Evolutionary conservation across 2,329 filamentous ascomycete genomes (phyloP).

Genomic region (Sporothrix sp.): DNA sequence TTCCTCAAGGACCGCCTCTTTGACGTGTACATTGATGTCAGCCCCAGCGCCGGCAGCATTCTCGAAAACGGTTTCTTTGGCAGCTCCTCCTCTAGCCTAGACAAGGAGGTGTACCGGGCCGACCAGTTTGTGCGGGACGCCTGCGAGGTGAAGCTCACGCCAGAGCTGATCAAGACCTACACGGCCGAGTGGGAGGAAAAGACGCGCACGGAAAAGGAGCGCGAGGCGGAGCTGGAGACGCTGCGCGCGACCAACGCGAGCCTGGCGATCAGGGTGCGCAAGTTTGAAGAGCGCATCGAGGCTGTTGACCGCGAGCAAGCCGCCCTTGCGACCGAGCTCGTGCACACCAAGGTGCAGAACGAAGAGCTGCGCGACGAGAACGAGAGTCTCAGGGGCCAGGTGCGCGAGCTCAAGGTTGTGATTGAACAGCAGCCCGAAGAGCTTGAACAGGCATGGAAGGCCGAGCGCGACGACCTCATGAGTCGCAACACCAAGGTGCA

Average conservation of each 20-base stretch:
- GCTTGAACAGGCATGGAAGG: constrained; percentile 69
- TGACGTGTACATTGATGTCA: constrained; percentile 92
- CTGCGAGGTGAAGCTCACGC: constrained; percentile 75
- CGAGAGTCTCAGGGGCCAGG: constrained; percentile 75
- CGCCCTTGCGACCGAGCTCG: constrained; percentile 79
- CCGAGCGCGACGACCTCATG: constrained; percentile 87
- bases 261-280: constrained; percentile 67
- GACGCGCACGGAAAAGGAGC: constrained; percentile 68
- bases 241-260: constrained; percentile 57
- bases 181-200: constrained; percentile 88
- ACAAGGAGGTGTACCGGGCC: constrained; percentile 92
- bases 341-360: constrained; percentile 88
- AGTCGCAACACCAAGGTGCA: constrained; percentile 87
- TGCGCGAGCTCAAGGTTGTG: constrained; percentile 72
- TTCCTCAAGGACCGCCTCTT: constrained; percentile 93
- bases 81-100: constrained; percentile 74
- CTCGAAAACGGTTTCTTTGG: constrained; percentile 97
- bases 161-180: constrained; percentile 72
- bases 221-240: constrained; percentile 69
- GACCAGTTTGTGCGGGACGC: constrained; percentile 91
- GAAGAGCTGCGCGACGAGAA: constrained; percentile 83
- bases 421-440: constrained; percentile 86
- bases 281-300: constrained; percentile 79
- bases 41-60: constrained; percentile 84
- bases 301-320: constrained; percentile 86